Percentiles rank a stretch among this genome's conserved stretches.
phyloP scores from a whole-genome alignment of 192 early-diverging fungal species.

The Gryganskiella cystojenkinii region DNA sequence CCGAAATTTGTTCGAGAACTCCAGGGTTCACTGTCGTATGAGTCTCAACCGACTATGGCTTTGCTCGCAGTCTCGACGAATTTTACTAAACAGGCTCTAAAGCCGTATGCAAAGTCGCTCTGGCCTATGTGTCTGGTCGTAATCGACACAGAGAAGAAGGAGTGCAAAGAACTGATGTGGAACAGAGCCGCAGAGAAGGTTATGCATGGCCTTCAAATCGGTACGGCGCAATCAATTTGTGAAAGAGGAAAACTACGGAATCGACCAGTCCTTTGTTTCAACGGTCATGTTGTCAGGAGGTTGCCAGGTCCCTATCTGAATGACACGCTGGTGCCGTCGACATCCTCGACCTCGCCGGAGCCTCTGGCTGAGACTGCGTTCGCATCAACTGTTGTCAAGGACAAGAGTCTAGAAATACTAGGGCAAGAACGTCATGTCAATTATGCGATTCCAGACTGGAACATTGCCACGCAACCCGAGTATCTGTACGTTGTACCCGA shows the following conservation, averaged over 20 bases:
- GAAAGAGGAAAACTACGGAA: neutral
- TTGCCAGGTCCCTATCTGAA: conserved; percentile 37
- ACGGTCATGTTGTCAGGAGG: conserved; percentile 11
- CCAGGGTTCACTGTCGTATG: conserved; percentile 37
- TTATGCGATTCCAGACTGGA: conserved; percentile 22
- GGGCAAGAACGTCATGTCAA: neutral
- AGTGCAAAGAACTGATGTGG: conserved; percentile 41
- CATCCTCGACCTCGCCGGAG: no score
- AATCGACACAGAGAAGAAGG: conserved; percentile 21
- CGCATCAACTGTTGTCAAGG: no score
- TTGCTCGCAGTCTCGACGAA: conserved; percentile 34
- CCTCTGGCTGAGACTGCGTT: no score
- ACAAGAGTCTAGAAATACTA: no score
- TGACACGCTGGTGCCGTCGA: neutral
- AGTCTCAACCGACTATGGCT: conserved; percentile 44
- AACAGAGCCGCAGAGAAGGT: conserved; percentile 39
- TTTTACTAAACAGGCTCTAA: conserved; percentile 22
- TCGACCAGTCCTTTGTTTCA: conserved; percentile 34
- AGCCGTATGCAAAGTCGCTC: conserved; percentile 31
- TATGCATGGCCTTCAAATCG: conserved; percentile 43
- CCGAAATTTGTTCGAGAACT: conserved; percentile 43
- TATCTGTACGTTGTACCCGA: conserved; percentile 19
- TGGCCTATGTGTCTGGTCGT: conserved; percentile 49
- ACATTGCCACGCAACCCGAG: conserved; percentile 10
- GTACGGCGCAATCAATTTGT: neutral